Conservation (phyloP, 2,329 filamentous ascomycete genomes). For the Diaporthe amygdali region DNA sequence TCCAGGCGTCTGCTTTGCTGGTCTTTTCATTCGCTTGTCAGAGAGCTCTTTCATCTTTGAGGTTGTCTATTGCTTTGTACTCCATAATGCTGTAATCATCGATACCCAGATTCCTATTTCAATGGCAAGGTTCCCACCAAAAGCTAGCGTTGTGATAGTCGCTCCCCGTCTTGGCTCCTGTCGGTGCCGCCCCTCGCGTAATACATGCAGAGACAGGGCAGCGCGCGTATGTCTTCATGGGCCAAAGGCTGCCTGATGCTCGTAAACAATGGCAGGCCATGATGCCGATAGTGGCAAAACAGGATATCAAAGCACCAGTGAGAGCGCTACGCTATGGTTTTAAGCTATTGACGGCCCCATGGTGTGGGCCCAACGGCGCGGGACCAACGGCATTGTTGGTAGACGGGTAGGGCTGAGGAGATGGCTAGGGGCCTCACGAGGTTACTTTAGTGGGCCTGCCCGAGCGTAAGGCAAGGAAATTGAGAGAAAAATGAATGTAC, state of each 20-base stretch:
- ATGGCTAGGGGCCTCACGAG: not conserved
- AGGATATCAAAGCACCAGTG: not conserved
- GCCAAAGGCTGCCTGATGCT: not conserved
- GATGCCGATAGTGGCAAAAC: not conserved
- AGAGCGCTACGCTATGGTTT: not conserved
- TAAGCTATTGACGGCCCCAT: not conserved
- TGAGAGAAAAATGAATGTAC: no score
- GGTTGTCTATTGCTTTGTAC: not conserved
- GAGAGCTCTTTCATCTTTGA: not conserved
- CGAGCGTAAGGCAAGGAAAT: not conserved
- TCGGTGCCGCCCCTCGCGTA: no score
- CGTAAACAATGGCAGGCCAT: not conserved
- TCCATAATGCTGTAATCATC: slow-evolving; percentile 8
- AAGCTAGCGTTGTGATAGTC: not conserved
- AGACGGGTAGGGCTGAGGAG: not conserved
- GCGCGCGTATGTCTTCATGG: not conserved
- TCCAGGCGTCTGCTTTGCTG: not conserved
- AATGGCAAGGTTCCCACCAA: not conserved
- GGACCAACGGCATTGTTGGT: slow-evolving; percentile 1
- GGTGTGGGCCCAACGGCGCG: no score
- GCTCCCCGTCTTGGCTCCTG: not conserved
- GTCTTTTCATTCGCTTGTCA: not conserved
- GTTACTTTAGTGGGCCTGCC: not conserved
- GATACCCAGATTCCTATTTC: slow-evolving; percentile 14
- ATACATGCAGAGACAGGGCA: not conserved